Evolutionary conservation across 805 yeast genomes (phyloP), one percentile per base, ranked within the genome.

Genomic region (Jamesozyma hellenica): DNA sequence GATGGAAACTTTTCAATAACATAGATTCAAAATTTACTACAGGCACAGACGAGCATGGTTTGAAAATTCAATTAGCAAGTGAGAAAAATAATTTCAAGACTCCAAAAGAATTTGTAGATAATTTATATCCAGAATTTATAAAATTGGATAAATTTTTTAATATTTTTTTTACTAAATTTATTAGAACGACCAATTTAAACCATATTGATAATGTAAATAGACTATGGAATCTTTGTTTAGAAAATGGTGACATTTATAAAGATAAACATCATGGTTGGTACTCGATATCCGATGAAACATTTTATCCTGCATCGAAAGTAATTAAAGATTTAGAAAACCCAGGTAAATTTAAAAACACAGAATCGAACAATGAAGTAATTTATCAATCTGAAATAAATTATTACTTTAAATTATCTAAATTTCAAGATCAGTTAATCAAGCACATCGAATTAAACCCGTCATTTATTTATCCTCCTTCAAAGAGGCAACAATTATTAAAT

Each of bases 31-130:
- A 64, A 43, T 72, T 88, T 53, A 74, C 84, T 6, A 92, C 97
- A 0, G 98, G 98, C 0, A 88, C 96, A 0, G 98, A 92, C 58
- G 98, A 92, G 60, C 98, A 92, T 58, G 98, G 98, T 0, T 63
- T 87, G 40, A 92, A 92, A 65, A 90, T 90, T 25, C 94, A 85
- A 51, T 68, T 74, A n/a, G 96, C 94, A 0, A 94, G 96, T 0
- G 66, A 64, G 25, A 67, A 66, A 42, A 70, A 67, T 6, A 68
- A 69, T 0, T 55, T 59, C n/a, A 63, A 64, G 1, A 39, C 43
- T 28, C 85, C 96, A 1, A 71, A 79, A 51, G 54, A 58, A 33
- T 82, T 88, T 50, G 94, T 87, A 17, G 95, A 90, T 55, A 61
- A 61, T 12, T 71, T 85, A 3, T 74, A 85, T 1, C 54, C 62